Conservation (phyloP, 2,329 filamentous ascomycete species). For the Epichloe coenophiala region DNA sequence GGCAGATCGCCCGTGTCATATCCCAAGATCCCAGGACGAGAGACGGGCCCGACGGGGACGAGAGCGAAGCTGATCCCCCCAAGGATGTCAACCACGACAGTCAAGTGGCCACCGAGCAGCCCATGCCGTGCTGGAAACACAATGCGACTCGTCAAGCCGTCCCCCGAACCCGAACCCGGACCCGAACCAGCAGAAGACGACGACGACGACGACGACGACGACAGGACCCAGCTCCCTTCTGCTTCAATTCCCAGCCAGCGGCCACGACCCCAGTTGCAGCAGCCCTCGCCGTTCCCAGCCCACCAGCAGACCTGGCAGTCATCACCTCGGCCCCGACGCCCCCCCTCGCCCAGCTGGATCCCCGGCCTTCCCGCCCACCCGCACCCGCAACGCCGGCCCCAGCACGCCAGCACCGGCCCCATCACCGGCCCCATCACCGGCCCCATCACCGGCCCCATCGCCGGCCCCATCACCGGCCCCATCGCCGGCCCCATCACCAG, state of each 20-base stretch:
- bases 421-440: neutral
- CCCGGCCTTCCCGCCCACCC: constrained; percentile 5
- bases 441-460: constrained; percentile 2
- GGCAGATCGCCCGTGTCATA: constrained; percentile 19
- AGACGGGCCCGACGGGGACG: constrained; percentile 3
- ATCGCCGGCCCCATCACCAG: neutral
- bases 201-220: constrained; percentile 8
- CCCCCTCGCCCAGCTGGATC: neutral
- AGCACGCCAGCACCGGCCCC: neutral
- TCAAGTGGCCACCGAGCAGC: constrained; percentile 1
- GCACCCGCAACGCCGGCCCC: constrained; percentile 6
- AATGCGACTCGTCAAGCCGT: constrained; percentile 24
- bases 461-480: neutral
- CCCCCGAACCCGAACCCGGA: constrained; percentile 14
- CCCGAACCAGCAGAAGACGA: constrained; percentile 9
- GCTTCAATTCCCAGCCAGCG: neutral
- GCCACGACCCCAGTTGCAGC: neutral
- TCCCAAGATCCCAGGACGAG: constrained; percentile 16
- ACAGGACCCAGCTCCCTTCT: constrained; percentile 7
- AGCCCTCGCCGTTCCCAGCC: neutral
- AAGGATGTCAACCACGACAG: constrained; percentile 12
- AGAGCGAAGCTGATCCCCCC: constrained; percentile 17
- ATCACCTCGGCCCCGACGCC: neutral
- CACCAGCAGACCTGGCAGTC: neutral
- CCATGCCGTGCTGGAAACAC: constrained; percentile 8